Conservation (phyloP, 1,284 basidiomycete genomes). For the Cutaneotrichosporon sp. region DNA sequence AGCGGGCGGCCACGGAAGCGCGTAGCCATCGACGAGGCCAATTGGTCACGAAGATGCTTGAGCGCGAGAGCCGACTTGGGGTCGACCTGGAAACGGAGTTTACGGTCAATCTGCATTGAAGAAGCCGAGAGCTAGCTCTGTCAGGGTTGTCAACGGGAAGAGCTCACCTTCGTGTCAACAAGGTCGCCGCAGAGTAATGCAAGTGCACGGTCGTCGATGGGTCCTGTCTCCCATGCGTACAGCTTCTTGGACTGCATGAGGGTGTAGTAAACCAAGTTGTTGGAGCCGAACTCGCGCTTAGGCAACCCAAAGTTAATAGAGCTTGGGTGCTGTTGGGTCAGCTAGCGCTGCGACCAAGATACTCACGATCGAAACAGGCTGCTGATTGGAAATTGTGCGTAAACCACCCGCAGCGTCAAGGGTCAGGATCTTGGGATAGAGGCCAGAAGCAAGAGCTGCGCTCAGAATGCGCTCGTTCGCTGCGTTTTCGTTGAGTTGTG, state of each 20-base stretch:
- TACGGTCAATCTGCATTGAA: constrained; percentile 77
- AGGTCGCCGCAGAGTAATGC: constrained; percentile 82
- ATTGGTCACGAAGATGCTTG: constrained; percentile 71
- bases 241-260: constrained; percentile 65
- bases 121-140: constrained; percentile 65
- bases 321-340: constrained; percentile 90
- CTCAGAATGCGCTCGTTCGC: constrained; percentile 64
- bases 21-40: constrained; percentile 64
- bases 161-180: constrained; percentile 75
- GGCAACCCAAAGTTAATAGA: constrained; percentile 77
- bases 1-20: constrained; percentile 62
- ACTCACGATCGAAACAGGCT: constrained; percentile 58
- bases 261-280: constrained; percentile 82
- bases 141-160: not conserved
- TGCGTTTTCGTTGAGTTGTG: constrained; percentile 70
- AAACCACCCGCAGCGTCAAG: constrained; percentile 66
- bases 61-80: constrained; percentile 76
- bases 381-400: constrained; percentile 84
- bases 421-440: constrained; percentile 82
- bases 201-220: constrained; percentile 80
- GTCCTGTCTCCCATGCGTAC: constrained; percentile 96
- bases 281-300: constrained; percentile 68
- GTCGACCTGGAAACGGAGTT: constrained; percentile 69
- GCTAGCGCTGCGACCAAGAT: constrained; percentile 54
- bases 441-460: constrained; percentile 78